Evolutionary conservation across 1,139 yeast species (phyloP), one percentile per base, ranked within the genome.

Genomic region (Suhomyces wounanorum): DNA sequence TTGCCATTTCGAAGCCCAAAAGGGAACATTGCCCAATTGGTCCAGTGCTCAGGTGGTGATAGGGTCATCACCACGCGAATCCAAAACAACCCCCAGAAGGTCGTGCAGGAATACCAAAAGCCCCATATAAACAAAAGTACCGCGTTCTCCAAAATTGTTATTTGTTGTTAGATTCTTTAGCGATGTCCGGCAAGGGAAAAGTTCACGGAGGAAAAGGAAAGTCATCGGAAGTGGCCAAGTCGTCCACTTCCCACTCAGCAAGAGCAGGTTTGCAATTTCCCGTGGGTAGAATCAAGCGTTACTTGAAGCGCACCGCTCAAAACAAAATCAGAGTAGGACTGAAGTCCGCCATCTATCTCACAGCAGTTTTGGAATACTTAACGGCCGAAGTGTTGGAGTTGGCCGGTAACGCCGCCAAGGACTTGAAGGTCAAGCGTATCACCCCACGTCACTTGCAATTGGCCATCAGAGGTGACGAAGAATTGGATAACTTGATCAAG

Each of bases 351-450:
- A 94, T 94, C 59, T 94, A 92, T 73, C 81, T 94, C 65, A 92
- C 99, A 52, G 98, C 99, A 3, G 99, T 94, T 47, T 81, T 94
- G 66, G 99, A 94, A 72, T 94, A 94, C 74, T 81, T 94, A 70
- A 94, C 99, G 51, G 99, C 99, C 45, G 99, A 94, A 78, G 97
- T 94, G 49, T 84, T 94, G 70, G 99, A 94, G 77, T 82, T 94
- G 78, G 99, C 99, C 43, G 99, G 99, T 69, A 92, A 94, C 69
- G 99, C 99, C 33, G 99, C 99, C 58, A 92, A 94, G 76, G 99
- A 95, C 72, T 83, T 94, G 77, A 92, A 94, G 76, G 96, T 94
- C 68, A 91, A 95, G 80, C 89, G 99, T 84, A 94, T 94, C 72
- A 92, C 98, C 40, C 99, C 99, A 62, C 89, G 99, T 76, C 99